phyloP scores from a whole-genome alignment of 106 monocot species.

The Ottelia alismoides region DNA sequence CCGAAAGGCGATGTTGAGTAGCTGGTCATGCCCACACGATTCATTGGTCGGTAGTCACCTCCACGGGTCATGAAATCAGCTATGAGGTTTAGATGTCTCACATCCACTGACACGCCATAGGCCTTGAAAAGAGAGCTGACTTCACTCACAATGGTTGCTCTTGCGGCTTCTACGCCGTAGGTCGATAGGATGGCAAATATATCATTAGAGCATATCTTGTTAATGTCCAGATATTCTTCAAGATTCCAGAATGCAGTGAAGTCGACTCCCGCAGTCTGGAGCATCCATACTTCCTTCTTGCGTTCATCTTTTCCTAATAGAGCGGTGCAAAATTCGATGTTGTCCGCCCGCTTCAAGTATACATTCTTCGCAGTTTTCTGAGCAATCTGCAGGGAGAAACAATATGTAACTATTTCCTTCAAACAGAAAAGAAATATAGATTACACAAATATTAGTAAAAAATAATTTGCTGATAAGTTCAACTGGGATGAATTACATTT shows the following conservation, averaged over 20 bases:
- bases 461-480: no score
- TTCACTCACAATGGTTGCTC: conserved; percentile 66
- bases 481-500: no score
- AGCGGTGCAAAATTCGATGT: conserved; percentile 53
- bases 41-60: conserved; percentile 77
- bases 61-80: conserved; percentile 81
- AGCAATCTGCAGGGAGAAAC: conserved; percentile 44
- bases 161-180: conserved; percentile 88
- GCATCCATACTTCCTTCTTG: conserved; percentile 2
- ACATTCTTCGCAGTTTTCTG: conserved; percentile 60
- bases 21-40: conserved; percentile 39
- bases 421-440: no score
- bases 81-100: conserved; percentile 61
- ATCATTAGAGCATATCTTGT: conserved; percentile 43
- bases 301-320: conserved; percentile 9
- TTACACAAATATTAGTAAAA: no score
- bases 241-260: conserved; percentile 53
- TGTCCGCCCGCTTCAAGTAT: conserved; percentile 33
- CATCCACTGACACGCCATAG: conserved; percentile 66
- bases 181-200: conserved; percentile 64
- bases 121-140: conserved; percentile 51
- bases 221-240: conserved; percentile 38
- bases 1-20: conserved; percentile 66
- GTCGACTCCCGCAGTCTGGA: conserved; percentile 79
- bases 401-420: background rate